phyloP scores from a whole-genome alignment of 805 yeast species.

The Soucietia sequanensis region DNA sequence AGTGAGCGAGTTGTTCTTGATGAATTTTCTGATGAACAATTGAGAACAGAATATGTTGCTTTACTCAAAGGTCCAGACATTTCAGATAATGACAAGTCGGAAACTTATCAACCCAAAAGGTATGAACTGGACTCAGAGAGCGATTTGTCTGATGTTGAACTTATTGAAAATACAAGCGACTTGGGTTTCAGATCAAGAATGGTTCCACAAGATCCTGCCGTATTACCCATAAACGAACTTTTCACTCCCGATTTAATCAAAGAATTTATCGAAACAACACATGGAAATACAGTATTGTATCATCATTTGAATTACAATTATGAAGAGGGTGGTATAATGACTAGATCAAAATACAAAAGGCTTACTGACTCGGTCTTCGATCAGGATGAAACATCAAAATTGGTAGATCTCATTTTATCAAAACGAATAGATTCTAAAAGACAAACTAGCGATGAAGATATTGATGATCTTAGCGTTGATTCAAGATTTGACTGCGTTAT shows the following conservation, averaged over 20 bases:
- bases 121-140: constrained; percentile 6
- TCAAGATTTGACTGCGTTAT: constrained; percentile 64
- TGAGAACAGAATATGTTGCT: background rate
- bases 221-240: constrained; percentile 18
- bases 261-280: constrained; percentile 19
- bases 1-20: constrained; percentile 18
- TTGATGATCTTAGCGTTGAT: constrained; percentile 27
- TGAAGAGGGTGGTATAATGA: constrained; percentile 21
- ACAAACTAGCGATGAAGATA: constrained; percentile 9
- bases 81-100: constrained; percentile 4
- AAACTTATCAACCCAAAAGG: constrained; percentile 12
- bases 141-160: constrained; percentile 5
- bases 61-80: constrained; percentile 1
- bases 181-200: background rate
- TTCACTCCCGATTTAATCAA: constrained; percentile 22
- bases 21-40: constrained; percentile 12
- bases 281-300: constrained; percentile 17
- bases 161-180: background rate
- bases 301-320: constrained; percentile 23
- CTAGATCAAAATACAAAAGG: constrained; percentile 29
- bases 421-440: constrained; percentile 6
- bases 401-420: constrained; percentile 10
- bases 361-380: background rate
- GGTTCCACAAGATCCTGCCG: background rate
- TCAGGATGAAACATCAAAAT: constrained; percentile 9